These are phyloP conservation scores for Penicillium digitatum DNA, from an alignment of 2,329 filamentous ascomycete species.

Conservation along the genomic window DNA sequence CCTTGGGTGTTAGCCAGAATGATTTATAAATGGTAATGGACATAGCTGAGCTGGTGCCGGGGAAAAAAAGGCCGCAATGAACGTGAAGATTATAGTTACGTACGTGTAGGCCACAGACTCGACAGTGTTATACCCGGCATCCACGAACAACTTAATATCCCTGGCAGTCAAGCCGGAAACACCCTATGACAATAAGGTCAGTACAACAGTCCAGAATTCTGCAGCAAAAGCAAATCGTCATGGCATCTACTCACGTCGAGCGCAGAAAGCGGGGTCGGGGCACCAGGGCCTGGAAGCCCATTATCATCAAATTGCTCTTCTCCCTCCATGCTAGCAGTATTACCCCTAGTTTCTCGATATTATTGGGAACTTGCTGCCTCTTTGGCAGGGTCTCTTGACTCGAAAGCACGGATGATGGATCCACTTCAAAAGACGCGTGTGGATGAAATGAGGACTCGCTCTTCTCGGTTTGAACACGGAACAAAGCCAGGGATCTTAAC, in stretches of 20 bases:
- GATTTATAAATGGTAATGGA: not conserved
- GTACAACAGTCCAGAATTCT: not conserved
- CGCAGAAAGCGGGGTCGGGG: conserved; percentile 81
- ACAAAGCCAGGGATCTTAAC: not conserved
- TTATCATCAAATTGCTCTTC: conserved; percentile 73
- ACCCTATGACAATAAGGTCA: conserved; percentile 56
- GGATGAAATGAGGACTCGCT: not conserved
- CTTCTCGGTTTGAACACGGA: not conserved
- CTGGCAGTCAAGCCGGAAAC: conserved; percentile 85
- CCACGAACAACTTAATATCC: conserved; percentile 87
- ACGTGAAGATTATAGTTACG: conserved; percentile 18
- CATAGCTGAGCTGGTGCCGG: not conserved
- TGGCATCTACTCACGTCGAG: conserved; percentile 64
- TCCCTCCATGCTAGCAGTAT: conserved; percentile 56
- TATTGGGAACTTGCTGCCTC: not conserved
- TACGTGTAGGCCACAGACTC: conserved; percentile 94
- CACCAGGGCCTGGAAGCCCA: conserved; percentile 74
- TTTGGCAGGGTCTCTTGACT: not conserved
- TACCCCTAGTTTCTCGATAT: conserved; percentile 2
- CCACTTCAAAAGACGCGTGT: conserved; percentile 3
- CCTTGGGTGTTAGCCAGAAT: not conserved
- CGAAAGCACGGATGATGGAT: not conserved
- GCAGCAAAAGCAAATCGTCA: not conserved
- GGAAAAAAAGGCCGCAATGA: not conserved
- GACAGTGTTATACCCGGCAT: conserved; percentile 91